A percentile compares a stretch with the other conserved stretches of the same genome.
Evolutionary conservation across 768 basidiomycete genomes (phyloP).

Genomic region (Multifurca ochricompacta): DNA sequence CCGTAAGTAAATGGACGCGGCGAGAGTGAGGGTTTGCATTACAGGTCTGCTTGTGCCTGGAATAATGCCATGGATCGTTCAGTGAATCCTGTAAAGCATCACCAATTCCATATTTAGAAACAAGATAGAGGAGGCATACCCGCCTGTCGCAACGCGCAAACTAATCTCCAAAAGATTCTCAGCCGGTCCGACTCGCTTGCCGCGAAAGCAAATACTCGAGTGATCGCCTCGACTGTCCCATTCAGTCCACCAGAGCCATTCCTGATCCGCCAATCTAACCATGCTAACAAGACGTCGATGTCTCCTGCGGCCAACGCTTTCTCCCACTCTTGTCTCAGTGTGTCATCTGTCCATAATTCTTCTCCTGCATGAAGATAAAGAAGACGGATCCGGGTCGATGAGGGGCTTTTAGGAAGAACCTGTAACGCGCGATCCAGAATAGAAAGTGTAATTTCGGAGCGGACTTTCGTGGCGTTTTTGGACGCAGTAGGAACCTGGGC

Average conservation of each 20-base stretch:
- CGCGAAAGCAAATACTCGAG: constrained; percentile 39
- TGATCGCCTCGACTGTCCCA: constrained; percentile 44
- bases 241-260: constrained; percentile 41
- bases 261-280: constrained; percentile 70
- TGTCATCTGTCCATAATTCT: constrained; percentile 55
- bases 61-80: constrained; percentile 74
- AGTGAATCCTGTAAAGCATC: constrained; percentile 43
- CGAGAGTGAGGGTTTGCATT: constrained; percentile 25
- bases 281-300: constrained; percentile 64
- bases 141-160: constrained; percentile 54
- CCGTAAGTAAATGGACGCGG: not conserved
- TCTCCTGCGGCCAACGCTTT: constrained; percentile 45
- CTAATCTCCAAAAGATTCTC: constrained; percentile 64
- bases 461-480: constrained; percentile 60
- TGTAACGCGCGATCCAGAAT: constrained; percentile 57
- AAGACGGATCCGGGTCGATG: constrained; percentile 46
- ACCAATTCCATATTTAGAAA: not conserved
- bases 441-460: constrained; percentile 63
- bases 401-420: constrained; percentile 43
- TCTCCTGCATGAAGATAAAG: constrained; percentile 66
- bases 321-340: constrained; percentile 62
- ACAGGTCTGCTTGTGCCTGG: constrained; percentile 83
- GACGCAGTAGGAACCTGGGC: constrained; percentile 53
- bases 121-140: constrained; percentile 36
- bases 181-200: constrained; percentile 43